Percentiles rank a stretch among this genome's conserved stretches.
phyloP scores from a whole-genome alignment of 495 filamentous ascomycete species.

The Ramalina intermedia region DNA sequence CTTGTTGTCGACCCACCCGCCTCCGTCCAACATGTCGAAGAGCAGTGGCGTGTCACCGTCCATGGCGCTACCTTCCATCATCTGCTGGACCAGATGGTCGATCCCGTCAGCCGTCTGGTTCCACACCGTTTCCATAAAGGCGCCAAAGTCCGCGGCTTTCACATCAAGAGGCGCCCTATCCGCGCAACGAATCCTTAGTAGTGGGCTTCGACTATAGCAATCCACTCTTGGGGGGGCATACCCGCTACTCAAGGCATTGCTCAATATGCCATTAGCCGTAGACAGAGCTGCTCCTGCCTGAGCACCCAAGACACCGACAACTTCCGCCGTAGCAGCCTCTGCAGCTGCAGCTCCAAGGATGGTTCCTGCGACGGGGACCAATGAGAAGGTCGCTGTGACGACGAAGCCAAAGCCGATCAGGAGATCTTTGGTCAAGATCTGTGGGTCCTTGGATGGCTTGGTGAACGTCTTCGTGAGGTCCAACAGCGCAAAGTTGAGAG shows the following conservation, averaged over 20 bases:
- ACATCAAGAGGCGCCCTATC: background rate
- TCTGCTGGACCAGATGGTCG: background rate
- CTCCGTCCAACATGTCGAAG: slow-evolving; percentile 1
- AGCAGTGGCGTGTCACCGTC: background rate
- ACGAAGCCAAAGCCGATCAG: no score
- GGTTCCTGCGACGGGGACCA: background rate
- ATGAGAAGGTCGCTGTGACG: background rate
- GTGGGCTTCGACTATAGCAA: background rate
- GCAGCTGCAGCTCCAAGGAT: background rate
- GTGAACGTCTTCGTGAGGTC: no score
- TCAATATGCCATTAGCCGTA: no score
- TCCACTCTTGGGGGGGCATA: background rate
- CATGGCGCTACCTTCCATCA: background rate
- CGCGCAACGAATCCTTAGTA: background rate
- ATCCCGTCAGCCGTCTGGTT: background rate
- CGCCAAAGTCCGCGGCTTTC: background rate
- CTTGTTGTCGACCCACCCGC: background rate
- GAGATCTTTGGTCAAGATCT: no score
- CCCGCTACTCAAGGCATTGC: background rate
- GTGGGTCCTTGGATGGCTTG: no score
- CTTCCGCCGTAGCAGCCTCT: background rate
- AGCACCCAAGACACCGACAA: background rate
- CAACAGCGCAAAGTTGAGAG: no score
- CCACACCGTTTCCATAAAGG: background rate
- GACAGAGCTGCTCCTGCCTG: no score